phyloP scores from a whole-genome alignment of 179 eudicot genomes.

The Patellifolia procumbens region DNA sequence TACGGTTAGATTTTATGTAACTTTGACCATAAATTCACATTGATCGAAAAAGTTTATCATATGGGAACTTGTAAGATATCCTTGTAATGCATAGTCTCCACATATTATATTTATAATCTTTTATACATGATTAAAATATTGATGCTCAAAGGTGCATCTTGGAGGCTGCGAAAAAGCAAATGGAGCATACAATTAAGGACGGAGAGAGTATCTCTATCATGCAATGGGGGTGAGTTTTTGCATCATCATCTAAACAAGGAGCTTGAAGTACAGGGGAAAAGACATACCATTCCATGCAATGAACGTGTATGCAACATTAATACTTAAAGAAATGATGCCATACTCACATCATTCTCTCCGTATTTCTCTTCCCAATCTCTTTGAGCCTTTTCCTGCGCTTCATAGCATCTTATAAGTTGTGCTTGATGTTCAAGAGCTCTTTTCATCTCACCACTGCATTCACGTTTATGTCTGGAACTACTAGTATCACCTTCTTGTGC shows the following conservation, averaged over 20 bases:
- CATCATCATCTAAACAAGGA: not conserved
- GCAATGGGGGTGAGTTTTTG: not conserved
- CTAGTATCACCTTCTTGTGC: conserved; percentile 29
- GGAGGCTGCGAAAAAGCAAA: no score
- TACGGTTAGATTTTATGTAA: no score
- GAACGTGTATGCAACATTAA: conserved; percentile 14
- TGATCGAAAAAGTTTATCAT: no score
- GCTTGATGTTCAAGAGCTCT: conserved; percentile 73
- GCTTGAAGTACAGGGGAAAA: not conserved
- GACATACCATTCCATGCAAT: not conserved
- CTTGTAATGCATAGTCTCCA: no score
- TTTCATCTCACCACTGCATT: conserved; percentile 55
- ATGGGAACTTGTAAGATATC: no score
- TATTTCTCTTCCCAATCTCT: conserved; percentile 91
- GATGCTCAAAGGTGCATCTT: no score
- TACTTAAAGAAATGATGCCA: no score
- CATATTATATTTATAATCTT: no score
- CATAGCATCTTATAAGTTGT: conserved; percentile 61
- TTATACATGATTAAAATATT: no score
- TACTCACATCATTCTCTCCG: conserved; percentile 59
- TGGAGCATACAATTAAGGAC: no score
- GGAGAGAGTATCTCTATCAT: no score
- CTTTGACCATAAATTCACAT: no score
- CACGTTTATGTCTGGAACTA: conserved; percentile 31
- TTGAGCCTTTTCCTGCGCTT: conserved; percentile 86